Evolutionary conservation across 2,329 filamentous ascomycete species (phyloP).

Genomic region (Epichloe baconii): DNA sequence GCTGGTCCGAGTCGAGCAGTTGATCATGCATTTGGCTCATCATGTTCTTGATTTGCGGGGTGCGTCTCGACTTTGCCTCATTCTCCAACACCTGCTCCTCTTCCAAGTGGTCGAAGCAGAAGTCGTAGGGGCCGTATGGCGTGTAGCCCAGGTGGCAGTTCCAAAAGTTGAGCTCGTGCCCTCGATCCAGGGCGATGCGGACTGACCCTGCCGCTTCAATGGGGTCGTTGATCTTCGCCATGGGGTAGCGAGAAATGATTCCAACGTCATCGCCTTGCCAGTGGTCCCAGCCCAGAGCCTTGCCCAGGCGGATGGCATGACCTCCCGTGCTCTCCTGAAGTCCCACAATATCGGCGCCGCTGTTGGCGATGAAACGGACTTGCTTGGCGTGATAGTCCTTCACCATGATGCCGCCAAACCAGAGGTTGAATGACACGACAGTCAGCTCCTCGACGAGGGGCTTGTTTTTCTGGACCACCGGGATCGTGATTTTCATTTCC

Average conservation of each 20-base stretch:
- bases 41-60: conserved; percentile 23
- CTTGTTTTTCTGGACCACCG: conserved; percentile 13
- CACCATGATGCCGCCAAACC: conserved; percentile 24
- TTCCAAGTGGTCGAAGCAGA: conserved; percentile 24
- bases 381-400: conserved; percentile 26
- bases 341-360: conserved; percentile 22
- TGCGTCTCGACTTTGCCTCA: conserved; percentile 24
- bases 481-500: conserved; percentile 19
- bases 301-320: conserved; percentile 19
- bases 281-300: conserved; percentile 24
- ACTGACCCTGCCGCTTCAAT: conserved; percentile 18
- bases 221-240: conserved; percentile 14
- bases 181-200: conserved; percentile 20
- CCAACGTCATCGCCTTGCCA: conserved; percentile 20
- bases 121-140: conserved; percentile 31
- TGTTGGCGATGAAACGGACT: conserved; percentile 19
- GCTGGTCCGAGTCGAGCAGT: conserved; percentile 16
- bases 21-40: conserved; percentile 20
- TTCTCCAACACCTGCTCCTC: conserved; percentile 20
- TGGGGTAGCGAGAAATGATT: conserved; percentile 26
- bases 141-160: conserved; percentile 22
- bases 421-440: conserved; percentile 27
- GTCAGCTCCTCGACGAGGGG: conserved; percentile 21
- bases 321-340: conserved; percentile 23
- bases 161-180: conserved; percentile 20